Evolutionary conservation across 345 rosid genomes (phyloP).

Genomic region (Brassica nigra): DNA sequence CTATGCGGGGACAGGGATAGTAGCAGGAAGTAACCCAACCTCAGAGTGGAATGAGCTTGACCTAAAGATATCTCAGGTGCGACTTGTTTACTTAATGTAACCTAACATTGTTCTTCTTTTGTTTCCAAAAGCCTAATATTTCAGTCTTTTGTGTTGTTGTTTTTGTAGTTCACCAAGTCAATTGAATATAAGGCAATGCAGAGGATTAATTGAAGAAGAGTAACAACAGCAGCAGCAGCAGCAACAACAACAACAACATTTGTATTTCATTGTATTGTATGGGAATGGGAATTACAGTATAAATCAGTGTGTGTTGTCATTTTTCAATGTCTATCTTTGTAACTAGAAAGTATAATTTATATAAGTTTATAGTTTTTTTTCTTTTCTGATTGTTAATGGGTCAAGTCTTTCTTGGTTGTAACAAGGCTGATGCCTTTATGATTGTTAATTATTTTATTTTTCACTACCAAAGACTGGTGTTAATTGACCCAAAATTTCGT

Average conservation of each 20-base stretch:
- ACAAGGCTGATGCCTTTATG: constrained; percentile 16
- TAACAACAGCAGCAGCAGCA: not conserved
- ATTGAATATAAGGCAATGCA: constrained; percentile 34
- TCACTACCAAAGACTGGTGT: not conserved
- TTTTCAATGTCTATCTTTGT: constrained; percentile 5
- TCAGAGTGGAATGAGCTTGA: constrained; percentile 95
- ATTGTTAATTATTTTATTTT: not conserved
- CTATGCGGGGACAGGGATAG: constrained; percentile 94
- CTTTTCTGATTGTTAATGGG: constrained; percentile 18
- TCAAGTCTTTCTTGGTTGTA: constrained; percentile 12
- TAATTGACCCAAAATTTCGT: not conserved
- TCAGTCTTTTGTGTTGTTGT: not conserved
- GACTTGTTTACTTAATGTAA: constrained; percentile 2
- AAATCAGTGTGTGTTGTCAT: constrained; percentile 13
- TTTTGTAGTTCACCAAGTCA: constrained; percentile 38
- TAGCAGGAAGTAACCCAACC: constrained; percentile 80
- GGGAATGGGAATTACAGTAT: not conserved
- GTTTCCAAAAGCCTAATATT: not conserved
- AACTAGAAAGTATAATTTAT: constrained; percentile 13
- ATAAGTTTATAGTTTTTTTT: not conserved
- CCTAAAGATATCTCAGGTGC: constrained; percentile 91
- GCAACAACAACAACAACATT: constrained; percentile 2
- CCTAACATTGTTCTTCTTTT: not conserved
- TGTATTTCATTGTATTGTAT: constrained; percentile 3
- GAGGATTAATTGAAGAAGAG: constrained; percentile 25